Base-by-base conservation (phyloP, 306 rosid species). In the Castanea sativa region DNA sequence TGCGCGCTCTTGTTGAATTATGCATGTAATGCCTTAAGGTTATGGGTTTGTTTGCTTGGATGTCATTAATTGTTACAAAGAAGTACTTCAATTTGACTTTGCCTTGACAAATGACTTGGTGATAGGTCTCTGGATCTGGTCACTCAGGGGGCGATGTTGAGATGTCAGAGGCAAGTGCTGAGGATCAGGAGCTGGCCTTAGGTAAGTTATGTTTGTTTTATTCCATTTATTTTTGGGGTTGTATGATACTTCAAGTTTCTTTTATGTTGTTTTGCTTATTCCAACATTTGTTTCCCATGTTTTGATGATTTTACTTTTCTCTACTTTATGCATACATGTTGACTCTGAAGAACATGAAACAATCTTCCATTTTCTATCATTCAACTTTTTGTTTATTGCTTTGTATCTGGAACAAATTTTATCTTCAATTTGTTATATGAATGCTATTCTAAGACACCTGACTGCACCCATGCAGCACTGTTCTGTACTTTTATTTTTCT, bases 111-210 rank as follows among this genome's bases (percentile, higher is more conserved):
- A 6, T 81, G 74, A 25, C 33, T 49, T 73, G 78, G 32, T 73
- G 29, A n/a, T 68, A 77, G 81, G 80, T 45, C 32, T 57, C 83
- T 82, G 86, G 73, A 71, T 67, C 83, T 69, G 76, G 75, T 57
- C 60, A 78, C 73, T 65, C 80, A 12, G 71, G 45, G 38, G 79
- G 72, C 53, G 86, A 81, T 78, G 69, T 82, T 33, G 89, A 79
- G 80, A 86, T 86, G 86, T 49, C 83, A 55, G 80, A 76, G 67
- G 79, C 75, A 60, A 53, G 74, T 60, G 43, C 56, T 67, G 82
- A 55, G 14, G 84, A 86, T 83, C 80, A 33, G 77, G 86, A 82
- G 35, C 71, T 86, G 84, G 84, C 80, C 80, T 55, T 82, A 18
- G 86, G 84, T 79, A 52, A 59, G 77, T 18, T 85, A 8, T 76